Base-by-base conservation (phyloP, 176 grass and related monocot species). In the Puya raimondii region DNA sequence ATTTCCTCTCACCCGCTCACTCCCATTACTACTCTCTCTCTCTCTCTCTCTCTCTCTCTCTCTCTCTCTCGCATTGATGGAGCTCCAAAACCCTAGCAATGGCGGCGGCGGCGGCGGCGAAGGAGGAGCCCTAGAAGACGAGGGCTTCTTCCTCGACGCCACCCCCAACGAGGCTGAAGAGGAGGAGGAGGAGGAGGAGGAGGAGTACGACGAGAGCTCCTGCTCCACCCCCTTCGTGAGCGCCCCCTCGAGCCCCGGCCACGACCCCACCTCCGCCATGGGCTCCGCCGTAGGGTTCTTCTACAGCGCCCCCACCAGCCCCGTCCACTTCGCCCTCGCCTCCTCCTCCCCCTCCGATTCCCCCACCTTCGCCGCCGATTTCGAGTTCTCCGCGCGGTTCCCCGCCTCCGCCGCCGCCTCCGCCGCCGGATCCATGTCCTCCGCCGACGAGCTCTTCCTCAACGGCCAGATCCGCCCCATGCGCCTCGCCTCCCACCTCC, bases 301-400 rank as follows among this genome's bases (percentile, higher is more conserved):
- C 74, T 76, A 67, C 64, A 76, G 74, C n/a, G 74, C 74, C 10
- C 74, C 74, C 9, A 67, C 64, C 14, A 76, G 74, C 74, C 74
- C 74, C 25, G 65, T 76, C 16, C 74, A 76, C 25, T 67, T 23
- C 22, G 11, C n/a, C n/a, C 57, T 64, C 23, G 51, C 74, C 10
- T 56, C 64, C 49, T 26, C 25, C 27, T 26, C 64, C 49, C 50
- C 25, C 27, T 64, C 64, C 51, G 23, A 64, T 17, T 76, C 74
- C 29, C 22, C n/a, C 57, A 54, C 52, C 48, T 51, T 21, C 48
- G 59, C 64, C 50, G 66, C 52, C 17, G 74, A 76, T 16, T 76
- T 76, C 64, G 74, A 76, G 64, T 76, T 76, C 74, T 76, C 74
- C n/a, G 74, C 74, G 11, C 74, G 74, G 25, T 76, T 76, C 51